Evolutionary conservation across 1,139 yeast genomes (phyloP), one percentile per base, ranked within the genome.

Genomic region (Debaryomycetaceae sp.): DNA sequence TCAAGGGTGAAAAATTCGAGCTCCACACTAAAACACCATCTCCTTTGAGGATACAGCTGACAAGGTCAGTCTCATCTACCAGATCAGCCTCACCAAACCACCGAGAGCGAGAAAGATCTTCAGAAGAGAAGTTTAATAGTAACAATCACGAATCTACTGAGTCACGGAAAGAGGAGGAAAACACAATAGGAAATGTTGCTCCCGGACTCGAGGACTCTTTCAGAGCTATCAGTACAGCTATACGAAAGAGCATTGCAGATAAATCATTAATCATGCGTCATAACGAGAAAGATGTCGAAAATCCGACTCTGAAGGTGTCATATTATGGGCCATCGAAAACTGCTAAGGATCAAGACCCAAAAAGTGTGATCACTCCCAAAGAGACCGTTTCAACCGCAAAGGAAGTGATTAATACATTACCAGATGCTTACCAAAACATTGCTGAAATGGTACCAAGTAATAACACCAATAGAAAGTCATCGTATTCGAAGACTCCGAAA

Each of bases 181-280:
- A 17, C 20, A 17, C 4, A 17, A 27, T 27, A 4, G 31, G 11
- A 13, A 3, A 17, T 23, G 31, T 40, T 27, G 42, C 40, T 5
- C 42, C 40, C 9, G 51, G 54, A n/a, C 38, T 45, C 24, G 65
- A 58, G 34, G 63, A 59, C 43, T 60, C 65, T 11, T 59, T 60
- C 37, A 70, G 66, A 45, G 74, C 73, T 3, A 69, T 69, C 24
- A 65, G 72, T 44, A 63, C 66, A 5, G 72, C 74, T 4, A 68
- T 69, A 7, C 49, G 75, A 7, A 69, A 68, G 46, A 69, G 73
- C 43, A 65, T 67, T 14, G 74, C 75, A 1, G 72, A 65, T 22
- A 66, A 65, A 46, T 49, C 64, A 4, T 50, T 52, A 5, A 22
- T 34, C 11, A 40, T 34, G 41, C 36, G 22, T 7, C 20, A 34